Evolutionary conservation across 164 flowering plant species (phyloP), one percentile per base, ranked within the genome.

Genomic region (Warburgia ugandensis): DNA sequence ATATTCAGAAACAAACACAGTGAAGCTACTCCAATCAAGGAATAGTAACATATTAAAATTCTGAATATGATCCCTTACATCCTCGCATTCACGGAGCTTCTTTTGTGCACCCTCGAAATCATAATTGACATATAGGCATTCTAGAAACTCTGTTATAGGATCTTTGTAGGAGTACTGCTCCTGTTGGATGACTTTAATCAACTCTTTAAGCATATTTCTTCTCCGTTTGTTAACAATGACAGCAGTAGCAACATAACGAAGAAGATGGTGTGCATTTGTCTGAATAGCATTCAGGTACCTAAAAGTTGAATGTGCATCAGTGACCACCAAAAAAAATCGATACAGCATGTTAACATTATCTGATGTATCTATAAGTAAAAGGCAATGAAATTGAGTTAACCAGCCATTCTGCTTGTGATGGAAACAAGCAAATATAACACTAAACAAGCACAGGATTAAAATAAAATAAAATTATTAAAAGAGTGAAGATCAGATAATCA

Each of bases 241-340:
- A 22, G 98, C 96, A 60, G 89, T 80, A 3, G 96, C 94, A 23
- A 92, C 64, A 63, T 92, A 92, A 5, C 98, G 90, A 37, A 92
- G 51, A 60, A 92, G 94, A 74, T 92, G 98, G 45, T 89, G 96
- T 37, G 98, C 98, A 79, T 77, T 87, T 35, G 96, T 88, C 50
- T 88, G 98, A 57, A 92, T 85, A 21, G 98, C 98, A 73, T 85
- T 92, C 22, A 92, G 63, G 61, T 87, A 87, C 80, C 98, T 92
- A 61, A 11, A 64, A 63, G 56, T 21, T 22, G 10, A 3, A 30
- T 10, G 28, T 3, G 3, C 16, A 37, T 37, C 17, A 37, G 28
- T 13, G 28, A 27, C 23, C 0, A 5, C 8, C n/a, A 22, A 21
- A 44, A 44, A 22, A 25, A 44, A 21, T 11, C 14, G 17, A 11